Percentiles rank a stretch among this genome's conserved stretches.
phyloP scores from a whole-genome alignment of 148 eudicot genomes.

The Diospyros lotus region DNA sequence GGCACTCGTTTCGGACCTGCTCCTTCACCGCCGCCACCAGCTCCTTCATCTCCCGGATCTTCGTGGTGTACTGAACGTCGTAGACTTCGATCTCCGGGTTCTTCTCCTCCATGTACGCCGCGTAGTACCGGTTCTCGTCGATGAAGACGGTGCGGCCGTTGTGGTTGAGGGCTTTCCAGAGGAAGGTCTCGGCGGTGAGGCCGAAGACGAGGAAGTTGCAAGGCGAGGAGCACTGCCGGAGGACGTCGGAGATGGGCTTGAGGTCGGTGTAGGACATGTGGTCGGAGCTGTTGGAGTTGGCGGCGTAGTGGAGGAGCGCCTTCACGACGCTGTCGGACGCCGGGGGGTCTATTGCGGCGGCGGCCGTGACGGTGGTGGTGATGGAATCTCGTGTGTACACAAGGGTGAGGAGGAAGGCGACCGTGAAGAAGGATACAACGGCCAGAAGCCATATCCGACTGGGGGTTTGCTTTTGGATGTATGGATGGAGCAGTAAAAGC shows the following conservation, averaged over 20 bases:
- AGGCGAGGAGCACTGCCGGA: slow-evolving; percentile 49
- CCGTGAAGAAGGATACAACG: slow-evolving; percentile 50
- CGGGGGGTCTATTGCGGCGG: slow-evolving; percentile 16
- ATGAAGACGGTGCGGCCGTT: slow-evolving; percentile 68
- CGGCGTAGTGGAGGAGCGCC: slow-evolving; percentile 70
- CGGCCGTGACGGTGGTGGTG: slow-evolving; percentile 27
- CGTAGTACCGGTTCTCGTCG: slow-evolving; percentile 73
- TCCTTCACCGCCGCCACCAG: slow-evolving; percentile 40
- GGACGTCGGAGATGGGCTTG: slow-evolving; percentile 47
- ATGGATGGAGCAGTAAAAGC: slow-evolving; percentile 73
- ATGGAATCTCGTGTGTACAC: slow-evolving; percentile 50
- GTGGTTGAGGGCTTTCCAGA: slow-evolving; percentile 70
- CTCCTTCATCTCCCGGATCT: slow-evolving; percentile 42
- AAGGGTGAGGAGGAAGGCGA: slow-evolving; percentile 54
- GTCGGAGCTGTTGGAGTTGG: slow-evolving; percentile 57
- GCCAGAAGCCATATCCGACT: slow-evolving; percentile 58
- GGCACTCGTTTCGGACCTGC: slow-evolving; percentile 53
- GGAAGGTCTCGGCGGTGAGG: slow-evolving; percentile 63
- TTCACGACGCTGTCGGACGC: slow-evolving; percentile 41
- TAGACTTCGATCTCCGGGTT: slow-evolving; percentile 70
- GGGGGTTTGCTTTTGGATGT: slow-evolving; percentile 69
- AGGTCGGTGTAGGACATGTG: slow-evolving; percentile 54
- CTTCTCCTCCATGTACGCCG: slow-evolving; percentile 67
- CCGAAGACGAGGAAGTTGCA: slow-evolving; percentile 78
- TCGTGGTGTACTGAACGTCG: slow-evolving; percentile 73